Evolutionary conservation across 2,329 filamentous ascomycete species (phyloP), one percentile per base, ranked within the genome.

Genomic region (Pseudogymnoascus sp.): DNA sequence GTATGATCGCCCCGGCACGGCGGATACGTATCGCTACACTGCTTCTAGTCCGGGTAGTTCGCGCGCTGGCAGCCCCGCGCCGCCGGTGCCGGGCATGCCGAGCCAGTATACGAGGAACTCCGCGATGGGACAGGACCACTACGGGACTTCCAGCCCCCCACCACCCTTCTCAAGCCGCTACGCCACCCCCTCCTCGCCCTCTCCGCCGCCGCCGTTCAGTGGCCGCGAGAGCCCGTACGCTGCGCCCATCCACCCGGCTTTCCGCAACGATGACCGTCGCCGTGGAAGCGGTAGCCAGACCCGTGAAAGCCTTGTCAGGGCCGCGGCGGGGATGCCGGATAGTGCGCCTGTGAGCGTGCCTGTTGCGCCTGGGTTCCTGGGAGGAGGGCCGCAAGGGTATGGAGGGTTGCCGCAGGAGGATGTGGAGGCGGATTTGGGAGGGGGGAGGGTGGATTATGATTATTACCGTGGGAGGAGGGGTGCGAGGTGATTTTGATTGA

Each of bases 321-420:
- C 79, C 37, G 83, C 83, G 0, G 81, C 81, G 0, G 75, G 74
- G 8, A 80, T 82, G 72, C 77, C 81, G 1, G 68, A 80, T 57
- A 72, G 73, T 3, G 64, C 69, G 3, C 73, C 76, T 12, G 18
- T 6, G 43, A 67, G 66, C 6, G 60, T 57, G 18, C 70, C 68
- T n/a, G 59, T 67, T 6, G 70, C 67, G 12, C 77, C 77, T 4
- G 80, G 81, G 9, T 80, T 82, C 63, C 70, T 84, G 16, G 82
- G 82, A 16, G 81, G 82, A 60, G 82, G 83, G 2, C 81, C 82
- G 1, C 74, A 77, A 58, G 83, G 84, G 0, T 87, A 87, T 69
- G 84, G 81, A 12, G 79, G 79, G 25, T 70, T 87, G 60, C 79
- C 82, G 0, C 83, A 86, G 68, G 71, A 74, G 39, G 82, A 84